Evolutionary conservation across 2,329 filamentous ascomycete species (phyloP).

Genomic region (Aulographum hederae): DNA sequence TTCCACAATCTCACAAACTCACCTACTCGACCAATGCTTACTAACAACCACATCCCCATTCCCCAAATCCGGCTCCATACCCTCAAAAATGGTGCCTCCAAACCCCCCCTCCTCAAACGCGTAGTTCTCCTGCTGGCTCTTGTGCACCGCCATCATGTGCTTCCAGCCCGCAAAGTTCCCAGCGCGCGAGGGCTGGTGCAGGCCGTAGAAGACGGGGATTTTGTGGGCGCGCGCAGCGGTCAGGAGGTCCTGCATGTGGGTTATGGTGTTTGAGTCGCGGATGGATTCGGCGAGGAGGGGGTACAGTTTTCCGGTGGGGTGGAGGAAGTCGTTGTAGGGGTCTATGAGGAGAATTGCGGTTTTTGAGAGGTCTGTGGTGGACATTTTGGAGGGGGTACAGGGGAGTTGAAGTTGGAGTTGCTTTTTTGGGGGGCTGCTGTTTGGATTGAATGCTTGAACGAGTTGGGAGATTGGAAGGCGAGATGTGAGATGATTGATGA

Average conservation of each 20-base stretch:
- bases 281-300: constrained; percentile 5
- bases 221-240: constrained; percentile 8
- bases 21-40: constrained; percentile 16
- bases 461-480: no score
- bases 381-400: no score
- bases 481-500: no score
- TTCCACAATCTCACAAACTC: no score
- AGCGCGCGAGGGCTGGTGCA: constrained; percentile 13
- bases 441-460: no score
- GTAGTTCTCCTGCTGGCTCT: constrained; percentile 6
- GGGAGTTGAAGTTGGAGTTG: no score
- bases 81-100: constrained; percentile 13
- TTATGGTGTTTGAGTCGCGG: constrained; percentile 8
- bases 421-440: no score
- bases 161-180: constrained; percentile 13
- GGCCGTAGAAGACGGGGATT: constrained; percentile 17
- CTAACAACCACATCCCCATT: constrained; percentile 14
- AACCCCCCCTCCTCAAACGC: constrained; percentile 12
- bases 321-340: constrained; percentile 12
- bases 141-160: constrained; percentile 9
- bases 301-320: constrained; percentile 8
- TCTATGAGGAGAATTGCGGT: constrained; percentile 13
- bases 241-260: constrained; percentile 11
- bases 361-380: constrained; percentile 13
- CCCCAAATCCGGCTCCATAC: constrained; percentile 11